phyloP scores from a whole-genome alignment of 768 basidiomycete genomes.

The Hortiboletus flavorubellus region DNA sequence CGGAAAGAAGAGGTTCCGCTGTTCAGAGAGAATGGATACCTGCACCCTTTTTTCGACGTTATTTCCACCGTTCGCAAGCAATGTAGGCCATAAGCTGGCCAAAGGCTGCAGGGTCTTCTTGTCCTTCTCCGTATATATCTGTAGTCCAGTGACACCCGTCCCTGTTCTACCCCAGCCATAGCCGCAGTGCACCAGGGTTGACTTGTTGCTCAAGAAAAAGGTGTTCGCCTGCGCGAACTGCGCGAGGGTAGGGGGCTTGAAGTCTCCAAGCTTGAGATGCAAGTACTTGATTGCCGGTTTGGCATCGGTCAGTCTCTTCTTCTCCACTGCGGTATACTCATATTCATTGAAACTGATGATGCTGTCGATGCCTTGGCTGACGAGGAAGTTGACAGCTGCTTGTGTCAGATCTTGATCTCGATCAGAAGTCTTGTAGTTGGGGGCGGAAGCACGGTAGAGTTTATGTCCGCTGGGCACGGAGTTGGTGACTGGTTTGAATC shows the following conservation, averaged over 20 bases:
- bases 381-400: constrained; percentile 15
- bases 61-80: not conserved
- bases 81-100: not conserved
- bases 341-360: constrained; percentile 21
- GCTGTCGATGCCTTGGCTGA: constrained; percentile 14
- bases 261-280: constrained; percentile 21
- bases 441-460: constrained; percentile 23
- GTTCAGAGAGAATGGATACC: constrained; percentile 3
- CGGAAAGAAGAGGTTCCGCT: constrained; percentile 2
- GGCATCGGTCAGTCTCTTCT: constrained; percentile 1
- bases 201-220: constrained; percentile 10
- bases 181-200: constrained; percentile 13
- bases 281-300: constrained; percentile 11
- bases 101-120: not conserved
- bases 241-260: constrained; percentile 16
- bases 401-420: constrained; percentile 15
- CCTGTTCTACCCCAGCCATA: constrained; percentile 11
- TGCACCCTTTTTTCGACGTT: constrained; percentile 10
- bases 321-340: constrained; percentile 9
- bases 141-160: constrained; percentile 8
- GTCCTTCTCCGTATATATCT: constrained; percentile 3
- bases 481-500: constrained; percentile 12
- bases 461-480: constrained; percentile 10
- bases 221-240: constrained; percentile 16
- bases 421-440: constrained; percentile 11